Evolutionary conservation across 257 asterid species (phyloP).

Genomic region (Solanum clarkiae): DNA sequence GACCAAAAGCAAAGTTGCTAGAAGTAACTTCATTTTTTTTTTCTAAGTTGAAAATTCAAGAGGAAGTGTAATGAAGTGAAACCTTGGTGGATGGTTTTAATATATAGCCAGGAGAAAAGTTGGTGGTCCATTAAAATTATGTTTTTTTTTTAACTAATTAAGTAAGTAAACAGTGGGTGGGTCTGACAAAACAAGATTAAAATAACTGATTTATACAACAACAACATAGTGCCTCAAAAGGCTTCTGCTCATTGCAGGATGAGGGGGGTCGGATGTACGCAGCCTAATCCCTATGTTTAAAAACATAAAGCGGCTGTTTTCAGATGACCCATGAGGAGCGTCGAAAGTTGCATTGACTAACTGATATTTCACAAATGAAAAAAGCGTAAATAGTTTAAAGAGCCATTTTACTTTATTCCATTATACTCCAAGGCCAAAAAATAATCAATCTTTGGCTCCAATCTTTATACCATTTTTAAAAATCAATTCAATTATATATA

Average conservation of each 20-base stretch:
- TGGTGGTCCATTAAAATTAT: not conserved
- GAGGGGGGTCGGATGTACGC: no score
- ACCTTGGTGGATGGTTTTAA: not conserved
- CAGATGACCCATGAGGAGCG: no score
- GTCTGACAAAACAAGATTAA: not conserved
- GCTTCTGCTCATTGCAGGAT: no score
- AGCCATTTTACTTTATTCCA: no score
- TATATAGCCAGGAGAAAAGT: not conserved
- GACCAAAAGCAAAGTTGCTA: constrained; percentile 12
- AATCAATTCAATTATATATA: not conserved
- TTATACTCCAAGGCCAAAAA: no score
- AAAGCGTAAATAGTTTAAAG: no score
- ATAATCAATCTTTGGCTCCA: no score
- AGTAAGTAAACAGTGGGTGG: not conserved
- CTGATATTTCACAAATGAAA: no score
- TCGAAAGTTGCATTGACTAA: no score
- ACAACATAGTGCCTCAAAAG: no score
- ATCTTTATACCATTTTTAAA: not conserved
- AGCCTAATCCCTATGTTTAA: no score
- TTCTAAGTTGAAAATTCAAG: not conserved
- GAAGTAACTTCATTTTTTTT: constrained; percentile 16
- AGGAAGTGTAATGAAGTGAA: not conserved
- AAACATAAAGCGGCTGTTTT: no score
- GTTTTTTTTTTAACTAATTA: not conserved
- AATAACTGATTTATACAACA: not conserved